These are phyloP conservation scores for Rhytidhysteron rufulum DNA, from an alignment of 2,329 filamentous ascomycete genomes.

Conservation along the genomic window DNA sequence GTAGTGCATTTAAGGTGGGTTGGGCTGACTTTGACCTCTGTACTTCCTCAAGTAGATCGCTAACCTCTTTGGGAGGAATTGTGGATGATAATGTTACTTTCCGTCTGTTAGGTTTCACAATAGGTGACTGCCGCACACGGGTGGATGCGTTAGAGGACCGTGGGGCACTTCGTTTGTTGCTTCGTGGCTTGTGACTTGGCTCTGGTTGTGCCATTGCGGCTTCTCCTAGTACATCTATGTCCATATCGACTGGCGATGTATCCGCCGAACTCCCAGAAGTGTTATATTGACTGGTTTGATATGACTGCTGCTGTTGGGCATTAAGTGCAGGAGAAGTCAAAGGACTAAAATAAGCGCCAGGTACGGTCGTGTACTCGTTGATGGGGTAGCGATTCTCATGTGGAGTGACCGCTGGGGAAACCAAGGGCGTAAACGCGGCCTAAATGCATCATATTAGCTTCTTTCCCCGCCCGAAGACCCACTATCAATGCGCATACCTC, in stretches of 20 bases:
- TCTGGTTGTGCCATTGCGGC: constrained; percentile 36
- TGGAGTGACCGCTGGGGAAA: constrained; percentile 80
- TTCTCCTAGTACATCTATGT: constrained; percentile 43
- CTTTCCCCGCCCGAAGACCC: constrained; percentile 4
- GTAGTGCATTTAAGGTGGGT: constrained; percentile 19
- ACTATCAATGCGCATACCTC: constrained; percentile 43
- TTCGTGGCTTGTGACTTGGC: constrained; percentile 35
- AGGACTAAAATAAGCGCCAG: constrained; percentile 75
- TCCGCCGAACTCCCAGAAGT: constrained; percentile 50
- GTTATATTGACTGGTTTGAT: constrained; percentile 36
- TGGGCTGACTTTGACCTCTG: constrained; percentile 20
- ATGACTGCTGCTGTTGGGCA: constrained; percentile 56
- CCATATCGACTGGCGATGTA: constrained; percentile 44
- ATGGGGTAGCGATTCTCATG: constrained; percentile 64
- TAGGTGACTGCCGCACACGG: constrained; percentile 67
- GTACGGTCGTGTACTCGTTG: constrained; percentile 57
- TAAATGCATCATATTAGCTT: constrained; percentile 33
- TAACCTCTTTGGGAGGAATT: constrained; percentile 44
- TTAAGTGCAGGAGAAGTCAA: constrained; percentile 77
- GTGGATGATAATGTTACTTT: constrained; percentile 42
- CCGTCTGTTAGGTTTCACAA: constrained; percentile 60
- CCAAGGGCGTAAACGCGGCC: constrained; percentile 76
- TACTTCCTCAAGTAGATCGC: constrained; percentile 37
- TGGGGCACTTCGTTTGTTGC: constrained; percentile 51
- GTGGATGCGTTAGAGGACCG: constrained; percentile 39